Percentiles rank a stretch among this genome's conserved stretches.
phyloP scores from a whole-genome alignment of 1,284 basidiomycete genomes.

The Cryptococcus depauperatus region DNA sequence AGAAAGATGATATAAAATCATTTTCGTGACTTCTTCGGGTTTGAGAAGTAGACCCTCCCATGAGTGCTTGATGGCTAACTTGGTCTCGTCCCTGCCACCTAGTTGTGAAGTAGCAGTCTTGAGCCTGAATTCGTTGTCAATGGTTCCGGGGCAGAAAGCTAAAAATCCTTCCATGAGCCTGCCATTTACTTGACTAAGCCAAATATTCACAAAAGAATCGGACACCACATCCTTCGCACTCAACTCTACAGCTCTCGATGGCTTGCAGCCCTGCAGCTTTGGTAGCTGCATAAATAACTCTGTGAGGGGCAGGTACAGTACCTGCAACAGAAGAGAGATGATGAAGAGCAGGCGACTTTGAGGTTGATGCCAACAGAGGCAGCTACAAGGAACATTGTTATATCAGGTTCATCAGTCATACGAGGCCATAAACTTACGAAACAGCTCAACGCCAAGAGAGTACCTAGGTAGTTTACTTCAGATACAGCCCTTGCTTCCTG shows the following conservation, averaged over 20 bases:
- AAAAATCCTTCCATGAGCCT: neutral
- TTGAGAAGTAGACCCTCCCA: constrained; percentile 35
- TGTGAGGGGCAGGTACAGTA: constrained; percentile 74
- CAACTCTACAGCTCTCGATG: constrained; percentile 62
- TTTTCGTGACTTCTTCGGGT: constrained; percentile 35
- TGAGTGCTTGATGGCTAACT: constrained; percentile 26
- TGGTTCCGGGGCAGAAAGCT: constrained; percentile 45
- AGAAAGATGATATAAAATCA: constrained; percentile 37
- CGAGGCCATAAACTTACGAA: constrained; percentile 40
- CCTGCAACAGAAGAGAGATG: constrained; percentile 74
- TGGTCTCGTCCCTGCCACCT: constrained; percentile 31
- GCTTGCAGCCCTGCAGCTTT: constrained; percentile 73
- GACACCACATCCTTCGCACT: constrained; percentile 43
- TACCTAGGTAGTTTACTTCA: constrained; percentile 48
- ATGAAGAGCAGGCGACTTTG: constrained; percentile 62
- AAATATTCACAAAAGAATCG: constrained; percentile 41
- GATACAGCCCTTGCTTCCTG: constrained; percentile 39
- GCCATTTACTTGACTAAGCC: neutral
- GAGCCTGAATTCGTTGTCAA: constrained; percentile 67
- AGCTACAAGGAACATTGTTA: constrained; percentile 49
- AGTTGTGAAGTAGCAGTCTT: constrained; percentile 54
- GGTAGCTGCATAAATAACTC: constrained; percentile 73
- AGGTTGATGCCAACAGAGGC: constrained; percentile 64
- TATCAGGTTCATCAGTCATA: neutral
- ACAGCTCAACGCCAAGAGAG: constrained; percentile 46